Evolutionary conservation across 495 filamentous ascomycete genomes (phyloP).

Genomic region (Pyronema domesticum): DNA sequence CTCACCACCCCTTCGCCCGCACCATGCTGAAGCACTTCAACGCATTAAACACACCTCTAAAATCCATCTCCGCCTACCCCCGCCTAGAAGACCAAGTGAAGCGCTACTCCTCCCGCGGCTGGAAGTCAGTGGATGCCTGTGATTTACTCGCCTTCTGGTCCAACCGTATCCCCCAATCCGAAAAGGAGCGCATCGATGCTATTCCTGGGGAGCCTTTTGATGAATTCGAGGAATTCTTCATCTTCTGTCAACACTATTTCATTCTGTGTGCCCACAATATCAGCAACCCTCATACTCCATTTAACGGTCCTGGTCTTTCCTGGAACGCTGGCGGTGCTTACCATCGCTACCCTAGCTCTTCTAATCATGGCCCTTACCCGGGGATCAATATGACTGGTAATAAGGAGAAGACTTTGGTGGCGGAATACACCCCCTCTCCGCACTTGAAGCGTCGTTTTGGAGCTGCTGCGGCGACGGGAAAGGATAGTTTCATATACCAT

Average conservation of each 20-base stretch:
- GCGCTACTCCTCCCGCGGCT: slow-evolving; percentile 49
- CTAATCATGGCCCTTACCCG: background rate
- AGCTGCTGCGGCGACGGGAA: slow-evolving; percentile 27
- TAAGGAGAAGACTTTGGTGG: background rate
- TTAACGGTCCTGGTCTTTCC: background rate
- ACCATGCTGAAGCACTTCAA: slow-evolving; percentile 79
- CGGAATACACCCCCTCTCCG: slow-evolving; percentile 15
- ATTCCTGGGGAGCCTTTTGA: slow-evolving; percentile 58
- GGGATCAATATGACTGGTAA: too few species aligned
- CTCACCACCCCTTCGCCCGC: slow-evolving; percentile 61
- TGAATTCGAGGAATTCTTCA: slow-evolving; percentile 87
- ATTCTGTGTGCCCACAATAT: slow-evolving; percentile 42
- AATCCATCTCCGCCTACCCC: slow-evolving; percentile 53
- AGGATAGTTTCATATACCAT: slow-evolving; percentile 31
- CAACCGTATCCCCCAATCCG: slow-evolving; percentile 37
- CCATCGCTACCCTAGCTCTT: slow-evolving; percentile 8
- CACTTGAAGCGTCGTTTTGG: slow-evolving; percentile 28
- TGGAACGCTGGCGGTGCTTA: slow-evolving; percentile 14
- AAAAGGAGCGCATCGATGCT: slow-evolving; percentile 40
- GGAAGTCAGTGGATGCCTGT: slow-evolving; percentile 40
- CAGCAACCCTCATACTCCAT: background rate
- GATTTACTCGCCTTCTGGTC: slow-evolving; percentile 70
- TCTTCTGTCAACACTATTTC: slow-evolving; percentile 77
- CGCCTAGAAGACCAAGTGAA: slow-evolving; percentile 41
- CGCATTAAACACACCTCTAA: slow-evolving; percentile 59